Conservation (phyloP, 139 green algal genomes). For the Chlorella sp. region DNA sequence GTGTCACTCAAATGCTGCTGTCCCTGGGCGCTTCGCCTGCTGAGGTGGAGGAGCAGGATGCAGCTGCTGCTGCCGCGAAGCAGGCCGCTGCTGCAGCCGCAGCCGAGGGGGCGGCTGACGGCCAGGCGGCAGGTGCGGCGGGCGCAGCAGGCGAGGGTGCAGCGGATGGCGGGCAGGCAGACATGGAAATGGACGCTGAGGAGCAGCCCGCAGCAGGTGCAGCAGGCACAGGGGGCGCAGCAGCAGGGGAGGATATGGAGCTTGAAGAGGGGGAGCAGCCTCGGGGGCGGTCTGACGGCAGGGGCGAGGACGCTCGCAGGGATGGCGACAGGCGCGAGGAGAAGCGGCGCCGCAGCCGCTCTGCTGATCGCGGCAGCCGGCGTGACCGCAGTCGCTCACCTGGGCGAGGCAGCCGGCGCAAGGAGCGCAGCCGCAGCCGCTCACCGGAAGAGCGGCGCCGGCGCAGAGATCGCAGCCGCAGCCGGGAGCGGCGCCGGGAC, state of each 20-base stretch:
- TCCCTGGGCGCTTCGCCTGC: slow-evolving; percentile 42
- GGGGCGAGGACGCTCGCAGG: neutral
- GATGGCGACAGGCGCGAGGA: neutral
- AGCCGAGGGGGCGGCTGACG: neutral
- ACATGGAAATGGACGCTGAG: slow-evolving; percentile 4
- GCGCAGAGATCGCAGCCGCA: neutral
- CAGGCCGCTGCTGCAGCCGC: neutral
- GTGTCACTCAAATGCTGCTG: slow-evolving; percentile 39
- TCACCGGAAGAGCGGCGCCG: neutral
- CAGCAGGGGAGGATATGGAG: neutral
- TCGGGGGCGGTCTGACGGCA: neutral
- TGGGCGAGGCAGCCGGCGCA: neutral
- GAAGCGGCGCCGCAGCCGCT: neutral
- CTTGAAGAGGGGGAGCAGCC: slow-evolving; percentile 21
- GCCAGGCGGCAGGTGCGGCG: neutral
- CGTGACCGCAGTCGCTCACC: neutral
- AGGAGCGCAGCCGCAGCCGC: neutral
- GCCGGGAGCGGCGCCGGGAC: neutral
- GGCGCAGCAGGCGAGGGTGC: neutral
- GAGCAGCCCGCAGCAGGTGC: neutral
- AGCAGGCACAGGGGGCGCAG: neutral
- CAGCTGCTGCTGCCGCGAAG: neutral
- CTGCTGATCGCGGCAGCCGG: neutral
- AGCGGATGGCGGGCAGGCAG: neutral
- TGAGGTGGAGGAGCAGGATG: slow-evolving; percentile 23